Conservation (phyloP, 306 rosid genomes). For the Mimosa bimucronata region DNA sequence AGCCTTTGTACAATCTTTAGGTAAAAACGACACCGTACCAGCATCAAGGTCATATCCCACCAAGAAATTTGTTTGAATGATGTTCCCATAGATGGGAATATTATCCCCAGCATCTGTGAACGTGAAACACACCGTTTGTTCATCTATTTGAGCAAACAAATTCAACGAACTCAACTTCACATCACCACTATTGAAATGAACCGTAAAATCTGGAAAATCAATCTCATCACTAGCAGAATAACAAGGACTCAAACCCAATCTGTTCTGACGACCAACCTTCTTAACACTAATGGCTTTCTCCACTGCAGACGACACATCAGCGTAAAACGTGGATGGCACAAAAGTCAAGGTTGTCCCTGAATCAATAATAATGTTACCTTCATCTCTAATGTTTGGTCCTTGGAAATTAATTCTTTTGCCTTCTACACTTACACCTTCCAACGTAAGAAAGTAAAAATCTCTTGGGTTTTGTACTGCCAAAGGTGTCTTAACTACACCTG, state of each 20-base stretch:
- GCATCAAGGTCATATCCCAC: slow-evolving; percentile 52
- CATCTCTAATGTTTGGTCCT: neutral
- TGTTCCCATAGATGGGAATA: slow-evolving; percentile 48
- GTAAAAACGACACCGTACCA: slow-evolving; percentile 44
- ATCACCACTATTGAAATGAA: slow-evolving; percentile 51
- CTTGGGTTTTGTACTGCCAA: slow-evolving; percentile 25
- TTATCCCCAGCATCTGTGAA: neutral
- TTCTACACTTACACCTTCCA: slow-evolving; percentile 54
- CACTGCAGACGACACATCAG: slow-evolving; percentile 31
- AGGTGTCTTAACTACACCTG: slow-evolving; percentile 40
- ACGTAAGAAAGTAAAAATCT: slow-evolving; percentile 48
- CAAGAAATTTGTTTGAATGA: slow-evolving; percentile 53
- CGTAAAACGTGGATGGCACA: slow-evolving; percentile 38
- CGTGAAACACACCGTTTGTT: slow-evolving; percentile 47
- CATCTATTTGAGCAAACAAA: slow-evolving; percentile 40
- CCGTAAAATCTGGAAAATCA: neutral
- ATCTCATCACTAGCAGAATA: slow-evolving; percentile 7
- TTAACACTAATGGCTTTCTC: slow-evolving; percentile 28
- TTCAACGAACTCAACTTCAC: slow-evolving; percentile 43
- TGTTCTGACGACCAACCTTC: slow-evolving; percentile 36
- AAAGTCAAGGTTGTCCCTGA: slow-evolving; percentile 52
- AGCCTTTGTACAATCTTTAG: slow-evolving; percentile 36
- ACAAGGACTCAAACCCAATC: slow-evolving; percentile 43
- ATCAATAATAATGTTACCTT: slow-evolving; percentile 55
- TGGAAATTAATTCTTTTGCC: slow-evolving; percentile 28